Percentiles rank a stretch among this genome's conserved stretches.
These are phyloP conservation scores for Cryptosporidium canis DNA, from an alignment of 169 alveolate genomes.

Conservation along the genomic window DNA sequence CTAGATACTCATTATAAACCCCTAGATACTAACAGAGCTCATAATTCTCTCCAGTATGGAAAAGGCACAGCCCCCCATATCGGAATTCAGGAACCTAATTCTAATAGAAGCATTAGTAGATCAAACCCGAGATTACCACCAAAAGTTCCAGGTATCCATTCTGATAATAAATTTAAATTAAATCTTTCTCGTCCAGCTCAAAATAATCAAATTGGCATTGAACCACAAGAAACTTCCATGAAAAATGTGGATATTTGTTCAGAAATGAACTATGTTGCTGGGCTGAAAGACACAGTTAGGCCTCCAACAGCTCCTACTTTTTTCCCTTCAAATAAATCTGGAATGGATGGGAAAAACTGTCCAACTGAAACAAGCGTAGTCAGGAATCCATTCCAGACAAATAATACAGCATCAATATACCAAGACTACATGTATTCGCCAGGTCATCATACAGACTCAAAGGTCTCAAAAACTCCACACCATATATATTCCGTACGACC, in stretches of 20 bases:
- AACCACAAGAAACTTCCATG: neutral
- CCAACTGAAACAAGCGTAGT: neutral
- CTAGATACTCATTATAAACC: neutral
- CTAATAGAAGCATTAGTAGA: neutral
- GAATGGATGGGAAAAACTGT: neutral
- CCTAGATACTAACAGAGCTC: neutral
- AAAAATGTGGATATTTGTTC: neutral
- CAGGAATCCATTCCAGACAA: neutral
- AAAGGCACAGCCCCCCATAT: neutral
- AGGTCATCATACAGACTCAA: neutral
- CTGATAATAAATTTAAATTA: neutral
- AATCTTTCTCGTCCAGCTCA: conserved; percentile 2
- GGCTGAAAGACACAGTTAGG: conserved; percentile 14
- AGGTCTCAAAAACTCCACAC: neutral
- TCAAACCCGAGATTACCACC: conserved; percentile 10
- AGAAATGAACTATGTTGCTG: neutral
- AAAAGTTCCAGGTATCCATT: conserved; percentile 9
- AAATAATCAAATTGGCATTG: neutral
- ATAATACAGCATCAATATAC: neutral
- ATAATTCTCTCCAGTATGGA: neutral
- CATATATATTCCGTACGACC: conserved; percentile 10
- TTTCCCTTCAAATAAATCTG: neutral
- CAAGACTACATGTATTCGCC: neutral
- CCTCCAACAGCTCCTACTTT: conserved; percentile 72
- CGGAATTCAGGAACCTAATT: conserved; percentile 8